Evolutionary conservation across 257 asterid genomes (phyloP), one percentile per base, ranked within the genome.

Genomic region (Solanum tacnaense): DNA sequence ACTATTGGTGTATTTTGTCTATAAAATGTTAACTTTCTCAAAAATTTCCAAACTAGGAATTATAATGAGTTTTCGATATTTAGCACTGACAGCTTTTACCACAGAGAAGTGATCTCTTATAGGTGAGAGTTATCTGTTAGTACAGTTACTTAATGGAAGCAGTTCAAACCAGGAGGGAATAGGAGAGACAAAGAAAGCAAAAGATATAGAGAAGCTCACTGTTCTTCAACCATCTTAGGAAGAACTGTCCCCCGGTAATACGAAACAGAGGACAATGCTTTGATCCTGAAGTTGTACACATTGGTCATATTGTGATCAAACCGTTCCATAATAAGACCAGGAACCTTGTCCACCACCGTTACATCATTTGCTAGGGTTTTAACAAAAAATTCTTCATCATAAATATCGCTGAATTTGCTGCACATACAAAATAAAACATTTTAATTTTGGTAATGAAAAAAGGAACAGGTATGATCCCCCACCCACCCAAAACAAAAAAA

Each of bases 351-450:
- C 88, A 95, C 98, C 90, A 97, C 92, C 88, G 92, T 95, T 84
- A 97, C 98, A 91, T 94, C 98, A 93, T 93, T 93, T 90, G 85
- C 94, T 81, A 97, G 94, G 83, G 94, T 92, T 90, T 92, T 92
- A 70, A 93, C 81, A 87, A 97, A 97, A 93, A 90, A 96, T 2
- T 97, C 99, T 88, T 96, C 97, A 90, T 97, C 99, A 86, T 93
- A 97, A 82, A 97, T 97, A 41, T 97, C 98, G 75, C 94, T 95
- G 86, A 97, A 97, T 91, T 95, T 95, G 95, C 99, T 96, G 98
- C n/a, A 73, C 49, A 74, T 92, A 94, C 70, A 87, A 23, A 86
- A 38, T 84, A 39, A 83, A 89, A 89, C 91, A 86, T 78, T 81
- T 74, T 75, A 71, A 83, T 72, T 38, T 86, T 73, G 68, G 85